Evolutionary conservation across 768 basidiomycete species (phyloP).

Genomic region (Leccinum uliginosum): DNA sequence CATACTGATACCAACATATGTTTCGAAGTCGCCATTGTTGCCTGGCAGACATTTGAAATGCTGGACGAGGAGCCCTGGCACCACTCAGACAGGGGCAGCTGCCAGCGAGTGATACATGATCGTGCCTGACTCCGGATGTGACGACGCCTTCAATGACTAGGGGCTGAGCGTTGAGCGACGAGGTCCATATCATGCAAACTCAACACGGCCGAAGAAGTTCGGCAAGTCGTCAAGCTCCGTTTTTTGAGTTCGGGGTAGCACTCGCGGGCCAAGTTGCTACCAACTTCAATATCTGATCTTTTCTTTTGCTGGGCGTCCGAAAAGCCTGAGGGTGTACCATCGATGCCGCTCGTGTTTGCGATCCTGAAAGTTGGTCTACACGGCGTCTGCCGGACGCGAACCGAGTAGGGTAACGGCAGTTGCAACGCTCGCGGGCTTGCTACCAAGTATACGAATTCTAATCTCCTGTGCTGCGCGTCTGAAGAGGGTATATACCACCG

Average conservation of each 20-base stretch:
- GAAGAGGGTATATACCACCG: too few relatives aligned
- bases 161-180: constrained; percentile 18
- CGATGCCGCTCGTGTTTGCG: too few relatives aligned
- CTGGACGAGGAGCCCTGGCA: constrained; percentile 28
- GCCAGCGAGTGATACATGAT: constrained; percentile 33
- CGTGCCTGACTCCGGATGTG: constrained; percentile 40
- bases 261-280: constrained; percentile 34
- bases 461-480: too few relatives aligned
- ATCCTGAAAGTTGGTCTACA: too few relatives aligned
- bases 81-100: constrained; percentile 31
- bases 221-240: too few relatives aligned
- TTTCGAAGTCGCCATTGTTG: constrained; percentile 28
- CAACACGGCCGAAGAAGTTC: constrained; percentile 27
- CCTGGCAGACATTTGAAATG: constrained; percentile 32
- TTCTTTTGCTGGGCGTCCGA: constrained; percentile 47
- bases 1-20: constrained; percentile 37
- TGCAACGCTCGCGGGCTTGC: too few relatives aligned
- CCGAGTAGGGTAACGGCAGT: too few relatives aligned
- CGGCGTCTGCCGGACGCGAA: too few relatives aligned
- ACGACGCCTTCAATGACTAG: constrained; percentile 19
- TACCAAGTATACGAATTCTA: too few relatives aligned
- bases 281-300: constrained; percentile 11
- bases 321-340: constrained; percentile 13
- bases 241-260: constrained; percentile 1
- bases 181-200: constrained; percentile 35